Percentiles rank a stretch among this genome's conserved stretches.
phyloP scores from a whole-genome alignment of 306 rosid genomes.

The Medicago lupulina region DNA sequence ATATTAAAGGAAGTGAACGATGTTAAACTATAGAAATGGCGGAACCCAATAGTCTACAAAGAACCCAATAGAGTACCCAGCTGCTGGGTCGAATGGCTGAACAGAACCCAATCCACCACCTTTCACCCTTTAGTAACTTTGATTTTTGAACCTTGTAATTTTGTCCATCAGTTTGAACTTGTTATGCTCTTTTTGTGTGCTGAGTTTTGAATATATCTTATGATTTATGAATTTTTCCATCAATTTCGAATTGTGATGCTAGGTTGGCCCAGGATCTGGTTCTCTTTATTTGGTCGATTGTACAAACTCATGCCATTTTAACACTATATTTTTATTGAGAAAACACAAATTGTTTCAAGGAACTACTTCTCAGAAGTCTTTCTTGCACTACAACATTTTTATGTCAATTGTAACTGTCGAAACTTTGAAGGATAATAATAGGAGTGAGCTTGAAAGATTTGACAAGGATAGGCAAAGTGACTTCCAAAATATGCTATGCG shows the following conservation, averaged over 20 bases:
- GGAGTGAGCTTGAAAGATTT: slow-evolving; percentile 54
- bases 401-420: no score
- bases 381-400: no score
- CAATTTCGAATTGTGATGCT: neutral
- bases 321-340: slow-evolving; percentile 24
- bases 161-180: neutral
- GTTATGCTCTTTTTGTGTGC: neutral
- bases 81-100: no score
- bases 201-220: neutral
- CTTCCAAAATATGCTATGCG: slow-evolving; percentile 52
- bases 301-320: neutral
- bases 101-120: no score
- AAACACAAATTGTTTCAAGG: neutral
- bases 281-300: neutral
- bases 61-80: no score
- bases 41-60: no score
- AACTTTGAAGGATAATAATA: slow-evolving; percentile 48
- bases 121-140: neutral
- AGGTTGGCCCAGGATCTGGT: neutral
- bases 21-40: no score
- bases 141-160: neutral
- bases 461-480: slow-evolving; percentile 50
- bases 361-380: neutral
- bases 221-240: neutral
- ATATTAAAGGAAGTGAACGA: no score